Evolutionary conservation across 1,284 basidiomycete genomes (phyloP), one percentile per base, ranked within the genome.

Genomic region (Austroboletus niveus): DNA sequence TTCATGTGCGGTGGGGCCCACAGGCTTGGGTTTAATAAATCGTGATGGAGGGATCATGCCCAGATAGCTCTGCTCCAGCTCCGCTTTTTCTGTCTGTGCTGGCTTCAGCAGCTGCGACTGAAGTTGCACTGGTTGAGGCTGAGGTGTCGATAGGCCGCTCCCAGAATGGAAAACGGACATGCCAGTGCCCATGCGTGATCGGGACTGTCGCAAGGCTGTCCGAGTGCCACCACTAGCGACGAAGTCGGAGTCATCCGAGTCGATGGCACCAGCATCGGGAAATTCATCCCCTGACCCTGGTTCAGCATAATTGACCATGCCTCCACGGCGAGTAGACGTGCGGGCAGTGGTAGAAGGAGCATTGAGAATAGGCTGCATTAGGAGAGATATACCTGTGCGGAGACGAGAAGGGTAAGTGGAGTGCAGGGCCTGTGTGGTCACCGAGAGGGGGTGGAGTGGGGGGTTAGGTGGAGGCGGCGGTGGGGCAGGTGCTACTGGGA

Each of bases 401-500:
- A 98, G 75, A n/a, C 95, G 84, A 6, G 94, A 91, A 0, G 94
- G 78, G 69, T 97, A 98, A 1, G 92, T 91, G 1, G 92, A 89
- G 57, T 85, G 81, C 20, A 85, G 71, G 0, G 90, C 94, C 68
- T 98, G 96, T 0, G 78, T 69, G 0, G 71, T 68, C 0, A 84
- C 79, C 0, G 83, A 79, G 34, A 89, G 69, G 24, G 80, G 78
- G 2, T 78, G 74, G 9, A 73, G 73, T 1, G 81, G 72, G 8
- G 78, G 75, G 50, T 80, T 76, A 3, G 75, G 72, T 4, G 70
- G 63, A 5, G 51, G 56, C 2, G 58, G 55, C 0, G 65, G 61
- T 24, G 53, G 48, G 5, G 22, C 57, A 45, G 71, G 66, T 5
- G 35, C 58, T 17, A 42, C 31, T 41, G 59, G 53, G 30, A 51